Conservation (phyloP, 140 eudicot genomes). For the Oenanthe javanica region DNA sequence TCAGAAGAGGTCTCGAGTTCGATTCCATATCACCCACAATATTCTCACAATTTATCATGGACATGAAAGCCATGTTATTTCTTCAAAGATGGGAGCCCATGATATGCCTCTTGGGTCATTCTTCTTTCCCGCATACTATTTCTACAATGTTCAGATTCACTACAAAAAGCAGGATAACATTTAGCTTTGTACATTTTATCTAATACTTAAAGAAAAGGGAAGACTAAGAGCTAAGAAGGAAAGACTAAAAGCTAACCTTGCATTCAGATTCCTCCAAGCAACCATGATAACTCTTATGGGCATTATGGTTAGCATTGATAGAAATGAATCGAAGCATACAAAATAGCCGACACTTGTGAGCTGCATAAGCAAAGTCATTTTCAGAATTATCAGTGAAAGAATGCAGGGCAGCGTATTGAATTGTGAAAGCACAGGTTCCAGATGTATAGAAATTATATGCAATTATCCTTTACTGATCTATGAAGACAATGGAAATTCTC, state of each 20-base stretch:
- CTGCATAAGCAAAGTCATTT: conserved; percentile 41
- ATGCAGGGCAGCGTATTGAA: neutral
- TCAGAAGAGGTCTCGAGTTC: no score
- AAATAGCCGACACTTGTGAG: conserved; percentile 77
- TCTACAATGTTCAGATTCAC: neutral
- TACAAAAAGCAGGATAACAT: no score
- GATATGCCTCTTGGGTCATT: neutral
- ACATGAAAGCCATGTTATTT: no score
- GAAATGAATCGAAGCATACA: conserved; percentile 86
- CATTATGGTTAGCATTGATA: conserved; percentile 82
- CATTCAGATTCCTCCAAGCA: conserved; percentile 52
- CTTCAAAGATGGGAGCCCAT: no score
- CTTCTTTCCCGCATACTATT: neutral
- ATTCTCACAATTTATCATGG: no score
- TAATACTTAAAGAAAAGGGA: neutral
- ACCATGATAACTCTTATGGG: conserved; percentile 61
- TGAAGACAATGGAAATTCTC: neutral
- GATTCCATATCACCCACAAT: no score
- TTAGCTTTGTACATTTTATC: neutral
- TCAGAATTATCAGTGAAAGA: neutral
- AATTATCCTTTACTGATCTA: neutral
- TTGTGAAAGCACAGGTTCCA: neutral
- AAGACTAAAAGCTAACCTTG: conserved; percentile 42
- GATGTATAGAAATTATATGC: neutral
- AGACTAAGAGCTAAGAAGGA: conserved; percentile 18